Evolutionary conservation across 306 rosid genomes (phyloP).

Genomic region (Quercus berberidifolia): DNA sequence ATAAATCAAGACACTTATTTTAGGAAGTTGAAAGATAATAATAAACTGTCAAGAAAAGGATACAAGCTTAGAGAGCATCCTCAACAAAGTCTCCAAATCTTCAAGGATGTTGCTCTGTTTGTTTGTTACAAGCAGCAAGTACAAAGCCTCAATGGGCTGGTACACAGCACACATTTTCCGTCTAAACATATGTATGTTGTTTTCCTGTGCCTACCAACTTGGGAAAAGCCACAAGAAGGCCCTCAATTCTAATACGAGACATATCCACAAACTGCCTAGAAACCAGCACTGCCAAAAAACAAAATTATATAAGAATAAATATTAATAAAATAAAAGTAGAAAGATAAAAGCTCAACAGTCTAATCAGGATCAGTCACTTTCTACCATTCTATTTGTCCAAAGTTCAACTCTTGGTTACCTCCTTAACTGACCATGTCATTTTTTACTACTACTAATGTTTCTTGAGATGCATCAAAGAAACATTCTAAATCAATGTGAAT

Average conservation of each 20-base stretch:
- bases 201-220: constrained; percentile 69
- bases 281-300: constrained; percentile 59
- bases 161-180: constrained; percentile 90
- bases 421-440: too few species aligned
- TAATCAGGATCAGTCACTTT: too few species aligned
- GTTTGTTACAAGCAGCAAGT: constrained; percentile 91
- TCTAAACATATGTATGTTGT: constrained; percentile 49
- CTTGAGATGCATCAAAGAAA: too few species aligned
- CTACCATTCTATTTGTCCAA: too few species aligned
- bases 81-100: constrained; percentile 87
- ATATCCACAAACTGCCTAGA: constrained; percentile 88
- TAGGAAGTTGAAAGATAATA: constrained; percentile 9
- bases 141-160: constrained; percentile 92
- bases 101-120: constrained; percentile 93
- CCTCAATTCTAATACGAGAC: constrained; percentile 94
- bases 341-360: background rate
- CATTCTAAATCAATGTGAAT: too few species aligned
- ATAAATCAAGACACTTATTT: background rate
- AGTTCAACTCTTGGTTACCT: too few species aligned
- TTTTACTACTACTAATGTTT: too few species aligned
- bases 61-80: constrained; percentile 94
- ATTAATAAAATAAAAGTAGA: background rate
- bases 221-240: constrained; percentile 93
- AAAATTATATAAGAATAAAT: too few species aligned
- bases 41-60: constrained; percentile 43